Evolutionary conservation across 1,284 basidiomycete genomes (phyloP).

Genomic region (Cutaneotrichosporon curvatum): DNA sequence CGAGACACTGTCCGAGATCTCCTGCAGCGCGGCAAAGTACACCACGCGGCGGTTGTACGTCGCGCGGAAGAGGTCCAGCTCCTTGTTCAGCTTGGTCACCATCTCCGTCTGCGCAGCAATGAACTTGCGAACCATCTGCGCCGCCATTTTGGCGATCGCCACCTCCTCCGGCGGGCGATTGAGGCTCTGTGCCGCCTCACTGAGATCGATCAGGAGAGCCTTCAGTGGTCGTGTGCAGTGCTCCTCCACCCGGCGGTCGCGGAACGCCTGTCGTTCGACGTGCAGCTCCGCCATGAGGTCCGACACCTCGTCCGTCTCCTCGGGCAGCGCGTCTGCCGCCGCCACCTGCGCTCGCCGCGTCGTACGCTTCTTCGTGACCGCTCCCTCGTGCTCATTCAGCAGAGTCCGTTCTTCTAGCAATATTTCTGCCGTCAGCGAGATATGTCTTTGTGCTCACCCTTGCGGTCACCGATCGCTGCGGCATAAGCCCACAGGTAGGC

Average conservation of each 20-base stretch:
- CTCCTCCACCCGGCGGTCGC: constrained; percentile 27
- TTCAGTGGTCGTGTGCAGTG: constrained; percentile 37
- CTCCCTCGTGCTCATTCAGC: constrained; percentile 26
- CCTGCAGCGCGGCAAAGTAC: constrained; percentile 42
- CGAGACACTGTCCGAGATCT: constrained; percentile 41
- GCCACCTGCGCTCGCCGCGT: constrained; percentile 29
- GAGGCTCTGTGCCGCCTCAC: constrained; percentile 10
- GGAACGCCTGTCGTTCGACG: constrained; percentile 32
- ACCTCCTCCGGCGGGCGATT: constrained; percentile 6
- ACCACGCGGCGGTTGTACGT: constrained; percentile 39
- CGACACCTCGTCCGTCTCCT: constrained; percentile 11
- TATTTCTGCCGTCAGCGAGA: constrained; percentile 27
- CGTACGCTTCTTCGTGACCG: constrained; percentile 29
- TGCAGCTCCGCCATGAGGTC: constrained; percentile 21
- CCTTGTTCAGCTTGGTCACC: constrained; percentile 36
- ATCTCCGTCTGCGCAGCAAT: constrained; percentile 15
- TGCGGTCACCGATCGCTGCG: constrained; percentile 39
- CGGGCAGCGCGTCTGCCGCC: constrained; percentile 12
- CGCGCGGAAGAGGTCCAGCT: constrained; percentile 37
- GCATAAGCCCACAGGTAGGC: constrained; percentile 41
- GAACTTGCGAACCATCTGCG: constrained; percentile 2
- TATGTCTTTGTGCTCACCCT: constrained; percentile 19
- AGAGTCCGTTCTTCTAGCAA: constrained; percentile 36
- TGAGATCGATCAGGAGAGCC: constrained; percentile 33
- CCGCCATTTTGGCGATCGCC: constrained; percentile 4